Evolutionary conservation across 345 rosid genomes (phyloP), one percentile per base, ranked within the genome.

Genomic region (Diplotaxis tenuifolia): DNA sequence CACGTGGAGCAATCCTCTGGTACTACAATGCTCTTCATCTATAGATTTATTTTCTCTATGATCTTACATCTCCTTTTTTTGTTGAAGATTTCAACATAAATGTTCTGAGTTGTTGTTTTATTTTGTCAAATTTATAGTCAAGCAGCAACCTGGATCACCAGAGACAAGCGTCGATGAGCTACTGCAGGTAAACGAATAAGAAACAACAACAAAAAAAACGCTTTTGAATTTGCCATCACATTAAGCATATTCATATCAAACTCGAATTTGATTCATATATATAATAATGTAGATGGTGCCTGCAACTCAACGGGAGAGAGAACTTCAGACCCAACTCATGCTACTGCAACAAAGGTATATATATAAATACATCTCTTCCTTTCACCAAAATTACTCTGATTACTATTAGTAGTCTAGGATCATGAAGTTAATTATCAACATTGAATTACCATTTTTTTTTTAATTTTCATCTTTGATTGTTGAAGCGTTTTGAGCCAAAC

Each of bases 1-100:
- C 75, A 73, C 74, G 71, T 86, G 83, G 99, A 92, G 86, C 93
- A 86, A 85, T 72, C 71, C 60, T 87, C 88, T 73, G 97, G 99
- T 95, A 90, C 68, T 59, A 54, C 75, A 65, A 54, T 22, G 57
- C 55, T 38, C 9, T 52, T 54, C 58, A 23, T 70, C 55, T 55
- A 4, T n/a, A 14, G 28, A 57, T 25, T 70, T 4, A 16, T 52
- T 61, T 25, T 57, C 32, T 9, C 8, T 25, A 40, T 9, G 63
- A 32, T 57, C 49, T 21, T 77, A 38, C 9, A 18, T 28, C 18
- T 6, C 20, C 11, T 16, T 21, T 15, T 67, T 2, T 22, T 56
- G n/a, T 29, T 49, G 47, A 34, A 53, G 22, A 75, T 38, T 16
- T 63, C 54, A 62, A 42, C 72, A 23, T 73, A 65, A 28, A 31